Evolutionary conservation across 2,329 filamentous ascomycete genomes (phyloP), one percentile per base, ranked within the genome.

Genomic region (Neocatenulostroma microsporum): DNA sequence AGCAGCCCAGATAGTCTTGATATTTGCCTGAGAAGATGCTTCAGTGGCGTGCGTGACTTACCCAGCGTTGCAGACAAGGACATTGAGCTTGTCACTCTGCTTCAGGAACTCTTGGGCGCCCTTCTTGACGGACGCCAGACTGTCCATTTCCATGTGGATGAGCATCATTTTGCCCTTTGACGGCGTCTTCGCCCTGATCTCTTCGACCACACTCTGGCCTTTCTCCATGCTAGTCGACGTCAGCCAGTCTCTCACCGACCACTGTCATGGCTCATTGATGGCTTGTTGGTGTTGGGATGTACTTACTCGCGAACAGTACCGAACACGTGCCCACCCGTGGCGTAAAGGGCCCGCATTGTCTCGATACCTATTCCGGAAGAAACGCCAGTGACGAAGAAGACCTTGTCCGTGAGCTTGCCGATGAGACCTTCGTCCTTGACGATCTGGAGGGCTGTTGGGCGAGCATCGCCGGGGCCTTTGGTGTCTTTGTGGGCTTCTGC

Each of bases 321-420:
- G 44, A 58, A 69, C 27, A 67, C 42, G 15, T 53, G 64, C 7
- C 63, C 65, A 5, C 67, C 66, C 0, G 68, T 66, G 3, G 57
- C 49, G 15, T 58, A 53, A 6, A 73, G 51, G 2, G 68, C 68
- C 5, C 59, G 54, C 3, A 55, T 58, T 1, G 64, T 68, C 41
- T 68, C 61, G 20, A 61, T 42, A 3, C 66, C 66, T 13, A 69
- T 56, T 3, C 66, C 66, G 9, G 58, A 55, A 4, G 59, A 61
- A 13, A 49, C 54, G 13, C 66, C 66, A 1, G 63, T 67, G n/a
- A 68, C 51, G 4, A 69, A 43, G 7, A 60, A 47, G n/a, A 63
- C 56, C 28, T 62, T 64, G 25, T 51, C 58, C 1, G 36, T 32
- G 18, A 62, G 53, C 9, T 52, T 57, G 18, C 53, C 53, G 5